Evolutionary conservation across 352 stramenopile species (phyloP).

Genomic region (Phytophthora sp.): DNA sequence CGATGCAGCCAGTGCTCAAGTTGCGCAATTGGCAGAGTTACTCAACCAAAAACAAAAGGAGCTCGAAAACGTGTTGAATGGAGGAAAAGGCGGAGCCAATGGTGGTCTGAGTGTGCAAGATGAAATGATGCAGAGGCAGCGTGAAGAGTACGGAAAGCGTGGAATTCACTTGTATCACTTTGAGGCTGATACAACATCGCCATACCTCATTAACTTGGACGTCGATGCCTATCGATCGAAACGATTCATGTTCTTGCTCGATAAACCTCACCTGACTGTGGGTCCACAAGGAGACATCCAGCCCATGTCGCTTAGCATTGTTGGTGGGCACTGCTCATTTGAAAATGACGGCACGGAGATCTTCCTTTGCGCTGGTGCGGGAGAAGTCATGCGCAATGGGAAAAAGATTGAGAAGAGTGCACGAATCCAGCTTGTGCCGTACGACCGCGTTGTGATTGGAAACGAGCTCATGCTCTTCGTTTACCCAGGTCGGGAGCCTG

Average conservation of each 20-base stretch:
- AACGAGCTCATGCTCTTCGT: constrained; percentile 91
- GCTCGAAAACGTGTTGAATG: constrained; percentile 69
- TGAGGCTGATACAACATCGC: constrained; percentile 79
- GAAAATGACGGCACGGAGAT: constrained; percentile 54
- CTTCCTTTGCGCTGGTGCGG: constrained; percentile 69
- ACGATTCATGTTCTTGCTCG: constrained; percentile 93
- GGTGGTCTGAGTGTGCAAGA: constrained; percentile 69
- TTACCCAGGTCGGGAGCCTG: constrained; percentile 53
- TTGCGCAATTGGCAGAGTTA: constrained; percentile 71
- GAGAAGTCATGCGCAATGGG: constrained; percentile 91
- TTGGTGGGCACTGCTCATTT: constrained; percentile 88
- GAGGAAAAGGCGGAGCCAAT: constrained; percentile 40
- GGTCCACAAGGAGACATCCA: constrained; percentile 91
- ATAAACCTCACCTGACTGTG: constrained; percentile 57
- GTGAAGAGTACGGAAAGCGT: constrained; percentile 91
- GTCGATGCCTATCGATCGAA: constrained; percentile 93
- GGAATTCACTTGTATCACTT: constrained; percentile 92
- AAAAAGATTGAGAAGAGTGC: constrained; percentile 60
- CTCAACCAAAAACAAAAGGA: constrained; percentile 77
- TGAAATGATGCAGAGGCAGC: constrained; percentile 88
- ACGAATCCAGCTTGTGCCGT: constrained; percentile 53
- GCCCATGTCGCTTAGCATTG: constrained; percentile 91
- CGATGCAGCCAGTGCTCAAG: constrained; percentile 29
- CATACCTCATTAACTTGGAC: constrained; percentile 94
- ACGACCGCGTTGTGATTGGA: constrained; percentile 84